phyloP scores from a whole-genome alignment of 2,329 filamentous ascomycete species.

The Fusarium aywerte region DNA sequence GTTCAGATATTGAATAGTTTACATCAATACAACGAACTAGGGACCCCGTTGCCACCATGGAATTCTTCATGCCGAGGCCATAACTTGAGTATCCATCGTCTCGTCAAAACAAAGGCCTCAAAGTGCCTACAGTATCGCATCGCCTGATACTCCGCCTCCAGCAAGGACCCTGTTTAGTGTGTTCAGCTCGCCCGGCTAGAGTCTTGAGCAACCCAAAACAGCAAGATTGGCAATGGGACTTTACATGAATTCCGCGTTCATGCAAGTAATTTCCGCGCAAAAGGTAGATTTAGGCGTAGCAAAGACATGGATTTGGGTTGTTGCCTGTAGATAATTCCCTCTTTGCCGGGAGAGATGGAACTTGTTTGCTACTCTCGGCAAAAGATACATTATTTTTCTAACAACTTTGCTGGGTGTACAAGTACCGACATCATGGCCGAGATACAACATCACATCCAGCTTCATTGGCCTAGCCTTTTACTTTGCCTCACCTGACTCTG shows the following conservation, averaged over 20 bases:
- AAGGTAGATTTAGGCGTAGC: constrained; percentile 12
- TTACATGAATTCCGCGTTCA: constrained; percentile 23
- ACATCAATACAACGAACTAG: not conserved
- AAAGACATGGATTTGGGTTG: not conserved
- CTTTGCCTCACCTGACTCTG: constrained; percentile 18
- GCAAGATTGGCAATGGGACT: constrained; percentile 20
- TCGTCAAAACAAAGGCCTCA: constrained; percentile 9
- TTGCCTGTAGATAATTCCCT: constrained; percentile 22
- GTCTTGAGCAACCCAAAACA: constrained; percentile 18
- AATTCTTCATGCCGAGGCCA: not conserved
- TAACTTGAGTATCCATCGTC: not conserved
- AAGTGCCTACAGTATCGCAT: constrained; percentile 1
- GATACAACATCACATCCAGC: not conserved
- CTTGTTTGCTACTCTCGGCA: not conserved
- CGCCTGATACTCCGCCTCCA: constrained; percentile 31
- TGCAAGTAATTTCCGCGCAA: constrained; percentile 12
- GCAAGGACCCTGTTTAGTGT: constrained; percentile 9
- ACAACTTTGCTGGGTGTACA: not conserved
- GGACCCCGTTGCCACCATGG: not conserved
- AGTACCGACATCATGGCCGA: constrained; percentile 10
- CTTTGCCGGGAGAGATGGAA: not conserved
- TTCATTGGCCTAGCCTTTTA: not conserved
- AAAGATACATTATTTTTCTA: not conserved
- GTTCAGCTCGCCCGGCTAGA: constrained; percentile 28
- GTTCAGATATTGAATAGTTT: constrained; percentile 1